Evolutionary conservation across 2,329 filamentous ascomycete genomes (phyloP).

Genomic region (Aspergillus udagawae): DNA sequence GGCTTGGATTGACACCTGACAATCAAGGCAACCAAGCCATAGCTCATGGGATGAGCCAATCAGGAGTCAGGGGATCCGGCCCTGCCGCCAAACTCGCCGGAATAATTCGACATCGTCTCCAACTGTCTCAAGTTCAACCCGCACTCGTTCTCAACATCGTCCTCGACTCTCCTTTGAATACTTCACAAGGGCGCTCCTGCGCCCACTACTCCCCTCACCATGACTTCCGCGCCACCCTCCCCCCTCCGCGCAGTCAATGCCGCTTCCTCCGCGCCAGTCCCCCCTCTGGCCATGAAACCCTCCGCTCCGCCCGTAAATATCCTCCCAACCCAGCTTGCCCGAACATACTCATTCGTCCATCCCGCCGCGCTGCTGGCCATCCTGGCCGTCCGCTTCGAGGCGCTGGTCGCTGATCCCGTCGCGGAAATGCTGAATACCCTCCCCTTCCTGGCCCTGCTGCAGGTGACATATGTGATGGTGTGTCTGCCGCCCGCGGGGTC

Average conservation of each 20-base stretch:
- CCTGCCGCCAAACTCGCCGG: background rate
- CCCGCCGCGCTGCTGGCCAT: constrained; percentile 63
- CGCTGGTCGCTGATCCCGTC: constrained; percentile 67
- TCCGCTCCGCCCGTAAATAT: constrained; percentile 43
- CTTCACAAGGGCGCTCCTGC: background rate
- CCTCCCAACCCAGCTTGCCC: constrained; percentile 46
- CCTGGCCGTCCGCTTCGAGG: constrained; percentile 60
- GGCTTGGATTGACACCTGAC: background rate
- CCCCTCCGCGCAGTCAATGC: background rate
- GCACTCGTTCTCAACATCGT: background rate
- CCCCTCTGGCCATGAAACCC: constrained; percentile 17
- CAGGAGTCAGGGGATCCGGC: background rate
- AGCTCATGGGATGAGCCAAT: background rate
- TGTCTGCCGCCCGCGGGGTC: constrained; percentile 55
- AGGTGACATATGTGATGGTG: constrained; percentile 56
- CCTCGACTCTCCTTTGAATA: background rate
- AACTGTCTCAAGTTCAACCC: background rate
- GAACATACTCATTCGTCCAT: constrained; percentile 62
- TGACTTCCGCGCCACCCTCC: background rate
- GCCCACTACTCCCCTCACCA: constrained; percentile 5
- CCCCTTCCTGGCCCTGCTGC: constrained; percentile 60
- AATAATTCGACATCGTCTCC: background rate
- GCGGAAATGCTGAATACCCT: constrained; percentile 59
- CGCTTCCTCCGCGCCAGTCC: constrained; percentile 9
- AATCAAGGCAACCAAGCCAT: background rate